A percentile compares a stretch with the other conserved stretches of the same genome.
Evolutionary conservation across 129 eudicot species (phyloP).

Genomic region (Ambrosia artemisiifolia): DNA sequence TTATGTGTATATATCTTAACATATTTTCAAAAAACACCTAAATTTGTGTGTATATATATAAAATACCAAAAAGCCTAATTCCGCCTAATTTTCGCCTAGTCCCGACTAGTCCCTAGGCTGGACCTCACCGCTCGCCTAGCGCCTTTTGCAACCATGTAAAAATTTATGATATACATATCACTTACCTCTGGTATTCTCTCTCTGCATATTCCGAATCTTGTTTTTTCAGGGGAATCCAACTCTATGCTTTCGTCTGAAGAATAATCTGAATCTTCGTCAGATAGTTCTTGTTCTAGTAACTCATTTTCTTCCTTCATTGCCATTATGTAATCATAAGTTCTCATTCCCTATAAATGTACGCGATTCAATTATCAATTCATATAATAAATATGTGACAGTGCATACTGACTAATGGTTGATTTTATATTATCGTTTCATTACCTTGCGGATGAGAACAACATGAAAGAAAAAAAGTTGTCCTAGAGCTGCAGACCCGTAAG

Average conservation of each 20-base stretch:
- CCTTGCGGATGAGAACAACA: slow-evolving; percentile 87
- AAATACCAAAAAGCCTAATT: too few relatives aligned
- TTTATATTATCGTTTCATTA: slow-evolving; percentile 25
- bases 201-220: slow-evolving; percentile 45
- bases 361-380: slow-evolving; percentile 11
- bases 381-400: background rate
- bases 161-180: background rate
- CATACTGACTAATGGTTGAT: background rate
- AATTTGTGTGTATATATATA: too few relatives aligned
- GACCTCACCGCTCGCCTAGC: too few relatives aligned
- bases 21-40: too few relatives aligned
- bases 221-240: slow-evolving; percentile 51
- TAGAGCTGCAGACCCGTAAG: slow-evolving; percentile 80
- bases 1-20: too few relatives aligned
- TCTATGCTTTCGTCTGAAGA: slow-evolving; percentile 72
- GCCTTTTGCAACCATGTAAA: too few relatives aligned
- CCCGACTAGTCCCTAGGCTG: too few relatives aligned
- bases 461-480: slow-evolving; percentile 97
- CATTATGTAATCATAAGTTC: slow-evolving; percentile 89
- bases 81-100: too few relatives aligned
- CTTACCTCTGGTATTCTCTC: slow-evolving; percentile 41
- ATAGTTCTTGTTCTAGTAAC: slow-evolving; percentile 46
- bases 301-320: slow-evolving; percentile 83
- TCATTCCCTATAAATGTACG: slow-evolving; percentile 60
- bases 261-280: slow-evolving; percentile 59